Conservation (phyloP, 176 grass and related monocot genomes). For the Areca catechu region DNA sequence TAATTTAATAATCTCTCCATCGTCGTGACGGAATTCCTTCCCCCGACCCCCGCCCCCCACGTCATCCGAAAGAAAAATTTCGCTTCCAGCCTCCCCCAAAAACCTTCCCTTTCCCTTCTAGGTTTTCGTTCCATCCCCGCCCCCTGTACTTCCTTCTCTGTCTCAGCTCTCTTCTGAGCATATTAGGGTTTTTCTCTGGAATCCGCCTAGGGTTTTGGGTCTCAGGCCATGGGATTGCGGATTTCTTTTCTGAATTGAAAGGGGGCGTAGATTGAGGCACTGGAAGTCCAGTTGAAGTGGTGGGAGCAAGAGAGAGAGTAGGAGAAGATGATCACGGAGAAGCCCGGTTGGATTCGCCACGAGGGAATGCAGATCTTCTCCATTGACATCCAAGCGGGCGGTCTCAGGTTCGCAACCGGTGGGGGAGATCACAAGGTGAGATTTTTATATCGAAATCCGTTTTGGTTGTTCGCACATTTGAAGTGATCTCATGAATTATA, state of each 20-base stretch:
- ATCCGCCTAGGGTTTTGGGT: neutral
- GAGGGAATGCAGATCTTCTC: slow-evolving; percentile 99
- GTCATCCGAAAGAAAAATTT: no score
- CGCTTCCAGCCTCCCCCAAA: no score
- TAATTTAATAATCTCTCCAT: no score
- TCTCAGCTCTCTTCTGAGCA: neutral
- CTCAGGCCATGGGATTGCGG: neutral
- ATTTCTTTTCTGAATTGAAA: neutral
- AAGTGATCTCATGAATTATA: no score
- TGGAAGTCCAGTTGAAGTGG: neutral
- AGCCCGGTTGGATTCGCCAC: slow-evolving; percentile 79
- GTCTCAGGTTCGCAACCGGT: slow-evolving; percentile 74
- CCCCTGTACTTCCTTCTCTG: no score
- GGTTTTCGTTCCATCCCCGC: no score
- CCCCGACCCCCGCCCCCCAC: no score
- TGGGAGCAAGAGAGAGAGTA: neutral
- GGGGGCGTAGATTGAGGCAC: neutral
- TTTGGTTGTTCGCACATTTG: no score
- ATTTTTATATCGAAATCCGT: neutral
- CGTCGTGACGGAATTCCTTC: no score
- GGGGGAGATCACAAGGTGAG: slow-evolving; percentile 94
- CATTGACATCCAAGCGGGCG: slow-evolving; percentile 86
- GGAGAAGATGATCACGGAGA: slow-evolving; percentile 76
- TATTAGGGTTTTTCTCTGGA: slow-evolving; percentile 2
- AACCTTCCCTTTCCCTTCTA: no score